phyloP scores from a whole-genome alignment of 2,329 filamentous ascomycete genomes.

The Plectosphaerella sp. region DNA sequence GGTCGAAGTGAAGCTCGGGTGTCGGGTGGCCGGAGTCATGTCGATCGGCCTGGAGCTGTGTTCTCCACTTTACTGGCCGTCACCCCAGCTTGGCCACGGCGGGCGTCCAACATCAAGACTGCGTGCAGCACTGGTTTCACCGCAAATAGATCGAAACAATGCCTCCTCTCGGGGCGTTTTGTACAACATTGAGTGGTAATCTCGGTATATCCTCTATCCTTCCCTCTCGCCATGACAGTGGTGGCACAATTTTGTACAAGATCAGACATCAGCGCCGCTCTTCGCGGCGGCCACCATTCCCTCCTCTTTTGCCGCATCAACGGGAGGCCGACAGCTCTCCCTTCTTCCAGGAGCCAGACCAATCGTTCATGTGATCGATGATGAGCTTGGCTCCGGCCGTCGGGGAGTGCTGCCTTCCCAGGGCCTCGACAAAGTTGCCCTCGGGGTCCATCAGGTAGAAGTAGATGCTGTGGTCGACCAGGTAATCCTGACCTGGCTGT shows the following conservation, averaged over 20 bases:
- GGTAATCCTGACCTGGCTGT: constrained; percentile 89
- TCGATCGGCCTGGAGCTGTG: neutral
- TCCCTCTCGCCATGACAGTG: neutral
- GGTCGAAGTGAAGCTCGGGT: neutral
- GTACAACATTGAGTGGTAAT: neutral
- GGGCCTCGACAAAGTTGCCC: constrained; percentile 95
- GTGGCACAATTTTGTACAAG: neutral
- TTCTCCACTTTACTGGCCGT: neutral
- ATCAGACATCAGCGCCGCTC: neutral
- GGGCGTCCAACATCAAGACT: neutral
- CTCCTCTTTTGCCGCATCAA: neutral
- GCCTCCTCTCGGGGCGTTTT: too few relatives aligned
- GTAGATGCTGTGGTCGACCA: constrained; percentile 99
- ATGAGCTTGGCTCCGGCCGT: constrained; percentile 82
- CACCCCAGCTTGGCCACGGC: neutral
- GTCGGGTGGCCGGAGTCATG: neutral
- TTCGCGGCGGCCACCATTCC: neutral
- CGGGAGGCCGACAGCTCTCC: neutral
- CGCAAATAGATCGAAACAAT: too few relatives aligned
- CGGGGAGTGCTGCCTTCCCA: constrained; percentile 90
- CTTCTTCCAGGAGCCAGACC: constrained; percentile 25
- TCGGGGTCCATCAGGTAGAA: constrained; percentile 99
- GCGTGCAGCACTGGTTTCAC: too few relatives aligned
- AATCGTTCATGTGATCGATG: constrained; percentile 73
- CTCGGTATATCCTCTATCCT: neutral